phyloP scores from a whole-genome alignment of 192 early-diverging fungal genomes.

The Pilaira anomala region DNA sequence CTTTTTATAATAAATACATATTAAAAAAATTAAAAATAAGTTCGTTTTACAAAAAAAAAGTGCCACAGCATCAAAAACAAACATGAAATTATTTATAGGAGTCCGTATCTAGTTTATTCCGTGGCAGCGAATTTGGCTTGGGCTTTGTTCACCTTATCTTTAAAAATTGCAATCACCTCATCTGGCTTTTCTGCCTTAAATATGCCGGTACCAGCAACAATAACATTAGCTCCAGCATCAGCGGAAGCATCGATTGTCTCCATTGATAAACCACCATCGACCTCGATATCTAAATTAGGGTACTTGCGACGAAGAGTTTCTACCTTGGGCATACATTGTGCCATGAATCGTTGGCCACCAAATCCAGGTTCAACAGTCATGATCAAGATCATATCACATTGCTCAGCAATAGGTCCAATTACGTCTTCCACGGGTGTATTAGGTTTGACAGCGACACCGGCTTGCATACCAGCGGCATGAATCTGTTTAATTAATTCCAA shows the following conservation, averaged over 20 bases:
- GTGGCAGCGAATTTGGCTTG: slow-evolving; percentile 29
- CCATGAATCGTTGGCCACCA: slow-evolving; percentile 94
- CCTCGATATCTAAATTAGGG: slow-evolving; percentile 90
- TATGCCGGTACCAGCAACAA: slow-evolving; percentile 91
- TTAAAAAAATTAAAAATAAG: too few species aligned
- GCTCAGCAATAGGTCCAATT: slow-evolving; percentile 50
- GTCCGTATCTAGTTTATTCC: too few species aligned
- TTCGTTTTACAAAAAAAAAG: too few species aligned
- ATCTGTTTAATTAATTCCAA: slow-evolving; percentile 76
- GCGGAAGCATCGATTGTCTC: slow-evolving; percentile 86
- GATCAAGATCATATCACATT: slow-evolving; percentile 85
- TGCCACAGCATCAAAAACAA: too few species aligned
- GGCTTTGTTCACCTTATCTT: slow-evolving; percentile 51
- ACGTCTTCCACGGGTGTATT: slow-evolving; percentile 68
- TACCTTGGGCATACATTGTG: slow-evolving; percentile 80
- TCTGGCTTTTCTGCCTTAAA: slow-evolving; percentile 75
- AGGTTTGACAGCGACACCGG: slow-evolving; percentile 91
- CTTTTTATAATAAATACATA: too few species aligned
- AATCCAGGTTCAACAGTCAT: slow-evolving; percentile 99
- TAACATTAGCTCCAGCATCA: slow-evolving; percentile 93
- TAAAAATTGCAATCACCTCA: slow-evolving; percentile 66
- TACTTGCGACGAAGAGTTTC: slow-evolving; percentile 66
- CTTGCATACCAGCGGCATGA: slow-evolving; percentile 84
- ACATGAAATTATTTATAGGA: too few species aligned
- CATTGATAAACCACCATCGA: slow-evolving; percentile 86